Base-by-base conservation (phyloP, 768 basidiomycete species). In the Russula sp. region DNA sequence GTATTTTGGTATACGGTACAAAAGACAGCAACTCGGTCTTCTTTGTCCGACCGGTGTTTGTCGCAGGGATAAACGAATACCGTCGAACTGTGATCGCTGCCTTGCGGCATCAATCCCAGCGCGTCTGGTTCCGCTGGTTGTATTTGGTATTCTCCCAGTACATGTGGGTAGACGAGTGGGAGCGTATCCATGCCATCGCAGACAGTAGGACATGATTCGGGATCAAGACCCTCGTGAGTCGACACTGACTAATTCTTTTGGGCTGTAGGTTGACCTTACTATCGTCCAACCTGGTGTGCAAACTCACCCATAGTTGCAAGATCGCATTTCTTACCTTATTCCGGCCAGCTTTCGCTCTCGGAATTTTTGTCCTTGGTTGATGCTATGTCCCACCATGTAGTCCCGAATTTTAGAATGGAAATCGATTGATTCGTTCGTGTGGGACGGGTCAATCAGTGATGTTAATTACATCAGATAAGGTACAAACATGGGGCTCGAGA, bases 151-250 rank as follows among this genome's bases (percentile, higher is more conserved):
- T 88, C 71, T 94, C 91, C 20, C 81, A 88, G 62, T 93, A 94
- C 72, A 89, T 96, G 91, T 96, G 94, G 94, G 84, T 90, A 30
- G 94, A 94, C 67, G 87, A 90, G 67, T 92, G 91, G 83, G 78
- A 79, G 2, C 82, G 86, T 72, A 70, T 90, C 51, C 60, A 67
- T n/a, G 66, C 70, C 14, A n/a, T 55, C 18, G 11, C 22, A 14
- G 68, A 44, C 46, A 32, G 28, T 8, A 36, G 28, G 40, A 20
- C 10, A 30, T 64, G 51, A 63, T 55, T n/a, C 9, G 28, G 44
- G 20, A 26, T 53, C 18, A 40, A 26, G 28, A 28, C 24, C 14
- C 32, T 30, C 40, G 57, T 44, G 44, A 58, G 61, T 42, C 32
- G 24, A 16, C 48, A 18, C 36, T 24, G n/a, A 0, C 20, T 16